Evolutionary conservation across 2,329 filamentous ascomycete species (phyloP).

Genomic region (Xylariaceae sp.): DNA sequence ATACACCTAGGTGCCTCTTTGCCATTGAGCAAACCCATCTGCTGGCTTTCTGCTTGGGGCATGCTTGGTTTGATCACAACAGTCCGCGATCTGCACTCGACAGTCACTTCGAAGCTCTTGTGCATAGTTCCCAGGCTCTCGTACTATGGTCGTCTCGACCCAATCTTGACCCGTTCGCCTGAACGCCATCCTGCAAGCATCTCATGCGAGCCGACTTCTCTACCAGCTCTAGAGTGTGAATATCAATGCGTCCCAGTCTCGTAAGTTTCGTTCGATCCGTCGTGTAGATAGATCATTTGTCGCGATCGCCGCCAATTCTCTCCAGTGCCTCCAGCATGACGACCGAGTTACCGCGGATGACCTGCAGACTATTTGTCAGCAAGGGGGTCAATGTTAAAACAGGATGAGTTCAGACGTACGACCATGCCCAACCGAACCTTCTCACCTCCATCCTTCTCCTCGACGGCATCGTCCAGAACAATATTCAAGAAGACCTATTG

Average conservation of each 20-base stretch:
- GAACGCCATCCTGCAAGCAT: conserved; percentile 15
- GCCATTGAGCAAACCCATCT: too few relatives aligned
- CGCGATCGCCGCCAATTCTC: conserved; percentile 59
- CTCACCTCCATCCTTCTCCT: conserved; percentile 88
- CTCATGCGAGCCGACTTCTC: conserved; percentile 5
- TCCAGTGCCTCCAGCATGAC: conserved; percentile 90
- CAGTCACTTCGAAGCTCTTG: too few relatives aligned
- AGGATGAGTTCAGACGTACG: conserved; percentile 48
- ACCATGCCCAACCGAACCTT: conserved; percentile 91
- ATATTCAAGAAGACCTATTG: conserved; percentile 94
- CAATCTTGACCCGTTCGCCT: conserved; percentile 13
- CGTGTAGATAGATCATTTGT: conserved; percentile 23
- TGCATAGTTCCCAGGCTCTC: too few relatives aligned
- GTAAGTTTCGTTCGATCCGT: conserved; percentile 5
- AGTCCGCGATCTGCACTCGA: too few relatives aligned
- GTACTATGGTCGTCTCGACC: too few relatives aligned
- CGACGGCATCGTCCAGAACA: conserved; percentile 92
- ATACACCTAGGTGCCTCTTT: too few relatives aligned
- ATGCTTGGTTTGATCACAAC: too few relatives aligned
- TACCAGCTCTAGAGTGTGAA: conserved; percentile 10
- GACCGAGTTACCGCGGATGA: conserved; percentile 96
- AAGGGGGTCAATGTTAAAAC: neutral
- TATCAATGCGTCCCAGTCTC: conserved; percentile 15
- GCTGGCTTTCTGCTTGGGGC: too few relatives aligned
- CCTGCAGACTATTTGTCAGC: conserved; percentile 46